phyloP scores from a whole-genome alignment of 257 asterid species.

The Capsicum chinense region DNA sequence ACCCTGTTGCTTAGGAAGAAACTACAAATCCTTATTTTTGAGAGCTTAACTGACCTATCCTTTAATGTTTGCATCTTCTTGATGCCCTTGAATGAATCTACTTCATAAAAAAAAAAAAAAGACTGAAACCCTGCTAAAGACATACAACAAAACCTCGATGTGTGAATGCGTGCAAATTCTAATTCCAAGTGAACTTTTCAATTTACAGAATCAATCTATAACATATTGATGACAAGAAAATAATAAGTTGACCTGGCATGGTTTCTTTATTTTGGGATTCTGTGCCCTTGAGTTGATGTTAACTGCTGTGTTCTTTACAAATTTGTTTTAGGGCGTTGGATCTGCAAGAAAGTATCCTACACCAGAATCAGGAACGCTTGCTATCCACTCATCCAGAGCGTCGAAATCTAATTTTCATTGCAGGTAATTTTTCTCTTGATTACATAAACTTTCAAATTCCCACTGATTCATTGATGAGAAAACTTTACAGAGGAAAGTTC shows the following conservation, averaged over 20 bases:
- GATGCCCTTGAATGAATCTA: too few species aligned
- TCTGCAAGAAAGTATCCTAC: conserved; percentile 51
- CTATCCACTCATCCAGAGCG: conserved; percentile 73
- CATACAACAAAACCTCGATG: background rate
- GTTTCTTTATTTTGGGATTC: background rate
- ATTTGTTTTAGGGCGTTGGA: conserved; percentile 51
- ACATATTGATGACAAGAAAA: conserved; percentile 1
- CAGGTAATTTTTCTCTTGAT: conserved; percentile 47
- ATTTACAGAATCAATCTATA: conserved; percentile 11
- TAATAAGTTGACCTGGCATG: conserved; percentile 8
- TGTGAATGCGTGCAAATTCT: background rate
- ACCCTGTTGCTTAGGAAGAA: background rate
- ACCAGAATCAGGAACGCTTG: conserved; percentile 53
- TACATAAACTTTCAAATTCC: background rate
- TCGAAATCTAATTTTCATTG: conserved; percentile 56
- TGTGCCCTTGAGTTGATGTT: background rate
- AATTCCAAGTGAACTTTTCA: conserved; percentile 17
- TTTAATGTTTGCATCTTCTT: too few species aligned
- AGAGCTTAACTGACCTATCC: too few species aligned
- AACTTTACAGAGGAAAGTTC: background rate
- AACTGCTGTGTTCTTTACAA: conserved; percentile 31
- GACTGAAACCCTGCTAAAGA: background rate
- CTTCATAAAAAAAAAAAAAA: background rate
- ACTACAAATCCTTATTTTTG: too few species aligned
- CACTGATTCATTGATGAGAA: background rate